Evolutionary conservation across 106 monocot species (phyloP).

Genomic region (Phalaenopsis aphrodite): DNA sequence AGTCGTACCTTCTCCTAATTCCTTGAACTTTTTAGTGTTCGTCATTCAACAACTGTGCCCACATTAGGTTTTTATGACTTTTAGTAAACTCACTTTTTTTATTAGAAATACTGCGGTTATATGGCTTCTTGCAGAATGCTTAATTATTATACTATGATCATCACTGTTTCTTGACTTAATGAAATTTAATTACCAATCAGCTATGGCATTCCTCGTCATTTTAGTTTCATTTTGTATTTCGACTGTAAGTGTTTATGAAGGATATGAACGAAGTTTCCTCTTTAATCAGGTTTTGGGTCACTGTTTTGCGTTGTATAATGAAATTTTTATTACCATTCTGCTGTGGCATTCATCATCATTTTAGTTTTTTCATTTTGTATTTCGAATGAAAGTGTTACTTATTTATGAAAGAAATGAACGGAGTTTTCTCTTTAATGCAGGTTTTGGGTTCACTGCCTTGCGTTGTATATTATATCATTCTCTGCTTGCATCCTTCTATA

Average conservation of each 20-base stretch:
- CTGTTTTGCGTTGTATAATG: slow-evolving; percentile 20
- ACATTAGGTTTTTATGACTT: too few relatives aligned
- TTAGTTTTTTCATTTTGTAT: neutral
- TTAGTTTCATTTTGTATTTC: neutral
- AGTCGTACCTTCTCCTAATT: neutral
- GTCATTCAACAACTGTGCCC: too few relatives aligned
- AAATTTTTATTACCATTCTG: neutral
- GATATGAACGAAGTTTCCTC: neutral
- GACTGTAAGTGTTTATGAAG: neutral
- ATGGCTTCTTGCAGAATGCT: neutral
- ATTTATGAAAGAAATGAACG: neutral
- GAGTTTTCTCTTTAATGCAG: slow-evolving; percentile 17
- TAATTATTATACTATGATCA: neutral
- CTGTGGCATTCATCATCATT: neutral
- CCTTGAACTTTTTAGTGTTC: too few relatives aligned
- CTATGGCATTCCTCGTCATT: neutral
- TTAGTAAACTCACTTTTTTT: neutral
- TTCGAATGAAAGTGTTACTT: neutral
- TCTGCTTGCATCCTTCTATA: slow-evolving; percentile 58
- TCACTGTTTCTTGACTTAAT: neutral
- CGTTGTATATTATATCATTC: slow-evolving; percentile 50
- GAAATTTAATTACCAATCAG: neutral
- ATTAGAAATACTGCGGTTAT: neutral
- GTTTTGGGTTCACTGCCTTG: slow-evolving; percentile 76
- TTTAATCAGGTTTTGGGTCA: slow-evolving; percentile 62